phyloP scores from a whole-genome alignment of 1,284 basidiomycete species.

The Cutaneotrichosporon mucoides region DNA sequence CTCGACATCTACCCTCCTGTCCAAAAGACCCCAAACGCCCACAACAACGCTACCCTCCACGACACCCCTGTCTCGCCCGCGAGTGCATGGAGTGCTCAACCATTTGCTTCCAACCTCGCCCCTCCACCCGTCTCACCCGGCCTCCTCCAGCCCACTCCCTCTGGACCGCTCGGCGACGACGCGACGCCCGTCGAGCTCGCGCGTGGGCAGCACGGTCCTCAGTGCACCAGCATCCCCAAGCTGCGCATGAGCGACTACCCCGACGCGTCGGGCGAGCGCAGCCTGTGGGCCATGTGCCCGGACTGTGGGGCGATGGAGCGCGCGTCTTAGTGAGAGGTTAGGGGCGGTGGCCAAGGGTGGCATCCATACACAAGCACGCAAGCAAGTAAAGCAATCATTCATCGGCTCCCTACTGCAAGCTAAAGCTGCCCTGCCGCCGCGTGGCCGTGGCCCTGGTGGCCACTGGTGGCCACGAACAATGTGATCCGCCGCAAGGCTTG shows the following conservation, averaged over 20 bases:
- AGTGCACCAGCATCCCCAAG: constrained; percentile 45
- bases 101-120: constrained; percentile 39
- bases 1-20: constrained; percentile 12
- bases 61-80: constrained; percentile 20
- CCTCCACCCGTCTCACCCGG: constrained; percentile 22
- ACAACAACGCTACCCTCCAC: constrained; percentile 3
- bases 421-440: background rate
- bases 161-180: constrained; percentile 28
- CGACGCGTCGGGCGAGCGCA: constrained; percentile 38
- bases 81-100: constrained; percentile 30
- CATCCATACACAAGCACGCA: too few relatives aligned
- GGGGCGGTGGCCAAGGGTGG: background rate
- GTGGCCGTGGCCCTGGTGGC: background rate
- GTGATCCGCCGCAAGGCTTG: constrained; percentile 1
- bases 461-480: constrained; percentile 2
- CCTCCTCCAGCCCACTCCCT: constrained; percentile 36
- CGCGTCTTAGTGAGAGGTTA: constrained; percentile 2
- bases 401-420: background rate
- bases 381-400: too few relatives aligned
- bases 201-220: constrained; percentile 40
- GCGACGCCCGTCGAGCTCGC: constrained; percentile 37
- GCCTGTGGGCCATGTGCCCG: constrained; percentile 45
- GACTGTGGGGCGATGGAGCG: constrained; percentile 45
- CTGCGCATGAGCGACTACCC: constrained; percentile 43
- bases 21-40: constrained; percentile 4